phyloP scores from a whole-genome alignment of 352 stramenopile genomes.

The Phytophthora parvispora region DNA sequence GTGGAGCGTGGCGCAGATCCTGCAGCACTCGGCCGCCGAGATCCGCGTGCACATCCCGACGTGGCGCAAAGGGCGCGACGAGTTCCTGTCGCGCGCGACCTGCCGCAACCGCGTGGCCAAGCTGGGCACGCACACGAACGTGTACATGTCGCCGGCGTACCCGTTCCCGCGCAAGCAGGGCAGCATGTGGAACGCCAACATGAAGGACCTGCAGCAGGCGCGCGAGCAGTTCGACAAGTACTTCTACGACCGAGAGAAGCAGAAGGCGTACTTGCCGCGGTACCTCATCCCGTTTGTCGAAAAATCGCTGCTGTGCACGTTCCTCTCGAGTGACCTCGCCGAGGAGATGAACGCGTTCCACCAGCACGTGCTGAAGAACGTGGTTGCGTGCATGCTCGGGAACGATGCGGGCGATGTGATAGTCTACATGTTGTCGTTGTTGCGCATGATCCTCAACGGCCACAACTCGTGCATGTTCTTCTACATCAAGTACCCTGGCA shows the following conservation, averaged over 20 bases:
- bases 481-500: slow-evolving; percentile 86
- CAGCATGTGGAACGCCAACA: slow-evolving; percentile 65
- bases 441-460: slow-evolving; percentile 85
- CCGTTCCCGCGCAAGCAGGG: slow-evolving; percentile 82
- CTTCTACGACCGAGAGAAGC: slow-evolving; percentile 69
- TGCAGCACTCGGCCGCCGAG: slow-evolving; percentile 67
- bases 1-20: slow-evolving; percentile 84
- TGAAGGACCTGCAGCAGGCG: slow-evolving; percentile 73
- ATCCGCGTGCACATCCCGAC: slow-evolving; percentile 77
- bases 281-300: slow-evolving; percentile 78
- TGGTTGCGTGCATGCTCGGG: slow-evolving; percentile 77
- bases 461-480: slow-evolving; percentile 86
- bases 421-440: slow-evolving; percentile 65
- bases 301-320: slow-evolving; percentile 77
- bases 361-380: slow-evolving; percentile 82
- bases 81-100: slow-evolving; percentile 70
- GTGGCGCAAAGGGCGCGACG: slow-evolving; percentile 78
- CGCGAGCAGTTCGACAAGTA: slow-evolving; percentile 77
- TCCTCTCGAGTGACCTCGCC: slow-evolving; percentile 74
- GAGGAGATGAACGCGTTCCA: slow-evolving; percentile 86
- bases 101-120: slow-evolving; percentile 76
- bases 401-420: slow-evolving; percentile 43
- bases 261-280: slow-evolving; percentile 61
- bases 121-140: slow-evolving; percentile 75
- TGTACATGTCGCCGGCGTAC: slow-evolving; percentile 87